Conservation (phyloP, 768 basidiomycete genomes). For the Albatrellus ellisii region DNA sequence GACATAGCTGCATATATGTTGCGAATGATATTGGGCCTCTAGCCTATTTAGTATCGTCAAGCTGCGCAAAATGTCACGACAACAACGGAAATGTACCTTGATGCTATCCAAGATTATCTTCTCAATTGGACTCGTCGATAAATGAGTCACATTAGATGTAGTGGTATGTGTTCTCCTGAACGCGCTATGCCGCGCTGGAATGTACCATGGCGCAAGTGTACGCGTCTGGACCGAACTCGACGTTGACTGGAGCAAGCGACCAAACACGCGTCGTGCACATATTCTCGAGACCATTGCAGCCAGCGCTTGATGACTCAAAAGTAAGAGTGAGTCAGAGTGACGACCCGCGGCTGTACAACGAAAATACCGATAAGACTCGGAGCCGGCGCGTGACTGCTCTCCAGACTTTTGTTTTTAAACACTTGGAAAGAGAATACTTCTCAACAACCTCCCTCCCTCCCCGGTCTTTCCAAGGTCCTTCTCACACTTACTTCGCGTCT, state of each 20-base stretch:
- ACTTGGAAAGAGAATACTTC: no score
- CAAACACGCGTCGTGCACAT: not conserved
- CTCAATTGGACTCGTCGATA: slow-evolving; percentile 33
- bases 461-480: not conserved
- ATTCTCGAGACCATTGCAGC: not conserved
- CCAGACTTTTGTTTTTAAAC: no score
- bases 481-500: not conserved
- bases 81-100: slow-evolving; percentile 33
- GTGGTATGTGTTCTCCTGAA: no score
- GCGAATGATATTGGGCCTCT: slow-evolving; percentile 84
- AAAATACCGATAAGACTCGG: no score
- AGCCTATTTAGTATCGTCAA: slow-evolving; percentile 32
- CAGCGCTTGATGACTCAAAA: not conserved
- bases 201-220: no score
- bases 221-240: no score
- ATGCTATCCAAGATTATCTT: slow-evolving; percentile 58
- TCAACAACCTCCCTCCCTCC: not conserved
- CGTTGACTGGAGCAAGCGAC: not conserved
- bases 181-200: no score
- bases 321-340: no score
- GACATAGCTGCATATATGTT: slow-evolving; percentile 84
- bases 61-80: not conserved
- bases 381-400: no score
- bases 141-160: no score
- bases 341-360: no score